Conservation (phyloP, 192 early-diverging fungal genomes). For the Umbelopsis vinacea region DNA sequence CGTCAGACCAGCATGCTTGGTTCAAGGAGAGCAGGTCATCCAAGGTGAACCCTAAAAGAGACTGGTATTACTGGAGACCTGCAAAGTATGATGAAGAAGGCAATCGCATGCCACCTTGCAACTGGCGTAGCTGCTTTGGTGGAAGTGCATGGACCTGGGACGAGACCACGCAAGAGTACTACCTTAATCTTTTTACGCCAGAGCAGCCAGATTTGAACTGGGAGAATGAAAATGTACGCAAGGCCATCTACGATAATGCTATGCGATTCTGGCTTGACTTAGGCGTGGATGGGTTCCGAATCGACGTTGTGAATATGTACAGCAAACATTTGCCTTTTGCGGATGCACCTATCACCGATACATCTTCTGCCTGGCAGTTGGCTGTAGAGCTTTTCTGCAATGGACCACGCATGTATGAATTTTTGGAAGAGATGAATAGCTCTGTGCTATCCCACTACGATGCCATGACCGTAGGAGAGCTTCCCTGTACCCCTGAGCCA, state of each 20-base stretch:
- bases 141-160: constrained; percentile 8
- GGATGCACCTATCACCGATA: neutral
- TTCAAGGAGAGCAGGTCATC: constrained; percentile 9
- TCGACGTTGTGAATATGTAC: constrained; percentile 1
- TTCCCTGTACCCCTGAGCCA: neutral
- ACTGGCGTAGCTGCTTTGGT: constrained; percentile 9
- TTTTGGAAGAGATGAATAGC: neutral
- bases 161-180: constrained; percentile 5
- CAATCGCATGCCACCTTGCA: neutral
- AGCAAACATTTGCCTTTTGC: neutral
- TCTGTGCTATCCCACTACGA: neutral
- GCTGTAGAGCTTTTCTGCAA: neutral
- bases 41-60: neutral
- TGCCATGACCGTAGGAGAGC: constrained; percentile 13
- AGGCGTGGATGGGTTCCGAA: constrained; percentile 13
- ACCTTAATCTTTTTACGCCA: neutral
- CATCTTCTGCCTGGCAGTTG: neutral
- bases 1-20: constrained; percentile 21
- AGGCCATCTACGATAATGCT: neutral
- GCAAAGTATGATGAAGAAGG: neutral
- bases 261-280: constrained; percentile 11
- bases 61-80: constrained; percentile 12
- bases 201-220: constrained; percentile 8
- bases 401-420: constrained; percentile 3
- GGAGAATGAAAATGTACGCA: neutral